Percentiles rank a stretch among this genome's conserved stretches.
Evolutionary conservation across 1,139 yeast genomes (phyloP).

Genomic region (Taphrina deformans): DNA sequence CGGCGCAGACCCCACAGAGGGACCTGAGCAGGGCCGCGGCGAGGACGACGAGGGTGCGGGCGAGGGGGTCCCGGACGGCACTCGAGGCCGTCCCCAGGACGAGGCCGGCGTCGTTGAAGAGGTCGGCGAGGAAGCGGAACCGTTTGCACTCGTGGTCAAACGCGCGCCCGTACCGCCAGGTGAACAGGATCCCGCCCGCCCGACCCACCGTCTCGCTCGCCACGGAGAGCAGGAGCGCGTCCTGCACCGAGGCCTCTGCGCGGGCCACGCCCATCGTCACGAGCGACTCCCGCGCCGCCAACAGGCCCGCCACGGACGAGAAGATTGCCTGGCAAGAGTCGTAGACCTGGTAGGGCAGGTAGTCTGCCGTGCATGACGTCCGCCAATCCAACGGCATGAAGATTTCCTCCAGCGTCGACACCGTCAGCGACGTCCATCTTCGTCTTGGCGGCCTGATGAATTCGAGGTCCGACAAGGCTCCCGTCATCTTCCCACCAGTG

Average conservation of each 20-base stretch:
- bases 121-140: constrained; percentile 47
- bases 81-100: constrained; percentile 47
- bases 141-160: constrained; percentile 48
- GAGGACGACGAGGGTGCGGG: constrained; percentile 40
- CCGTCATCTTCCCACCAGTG: no score
- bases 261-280: constrained; percentile 49
- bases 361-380: constrained; percentile 45
- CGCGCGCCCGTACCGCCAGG: constrained; percentile 47
- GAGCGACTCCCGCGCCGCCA: constrained; percentile 45
- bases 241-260: constrained; percentile 46
- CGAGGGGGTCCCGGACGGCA: constrained; percentile 41
- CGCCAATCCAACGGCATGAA: constrained; percentile 49
- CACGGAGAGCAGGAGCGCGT: constrained; percentile 47
- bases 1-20: constrained; percentile 49
- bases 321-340: constrained; percentile 49
- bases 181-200: constrained; percentile 47
- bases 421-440: neutral
- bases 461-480: neutral
- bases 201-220: constrained; percentile 48
- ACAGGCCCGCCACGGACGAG: constrained; percentile 46
- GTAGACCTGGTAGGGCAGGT: constrained; percentile 46
- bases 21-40: constrained; percentile 46
- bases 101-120: constrained; percentile 47
- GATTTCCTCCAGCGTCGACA: constrained; percentile 41
- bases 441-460: neutral